Percentiles rank a stretch among this genome's conserved stretches.
Conservation (phyloP, 768 basidiomycete species). For the Cystobasidiopsis lactophilus region DNA sequence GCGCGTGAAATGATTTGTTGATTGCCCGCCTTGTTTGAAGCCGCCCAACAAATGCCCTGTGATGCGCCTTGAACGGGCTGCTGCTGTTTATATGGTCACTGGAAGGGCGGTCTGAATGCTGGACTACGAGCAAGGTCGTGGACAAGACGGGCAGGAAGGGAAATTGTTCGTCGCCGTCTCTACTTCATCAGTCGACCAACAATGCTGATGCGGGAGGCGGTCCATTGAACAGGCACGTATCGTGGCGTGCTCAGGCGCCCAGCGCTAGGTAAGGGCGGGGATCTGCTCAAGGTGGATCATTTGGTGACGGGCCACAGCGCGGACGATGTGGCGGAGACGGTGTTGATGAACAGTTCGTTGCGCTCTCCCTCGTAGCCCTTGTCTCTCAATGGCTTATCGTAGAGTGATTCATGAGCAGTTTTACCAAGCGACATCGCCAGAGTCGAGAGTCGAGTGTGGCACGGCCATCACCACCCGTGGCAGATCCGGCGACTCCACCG, state of each 20-base stretch:
- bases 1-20: too few species aligned
- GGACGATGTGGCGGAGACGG: conserved; percentile 96
- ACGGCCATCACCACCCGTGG: conserved; percentile 83
- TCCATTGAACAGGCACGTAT: conserved; percentile 75
- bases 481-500: conserved; percentile 36
- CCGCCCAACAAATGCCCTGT: too few species aligned
- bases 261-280: conserved; percentile 83
- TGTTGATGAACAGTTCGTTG: conserved; percentile 85
- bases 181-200: not conserved
- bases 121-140: conserved; percentile 97
- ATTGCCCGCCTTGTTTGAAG: too few species aligned
- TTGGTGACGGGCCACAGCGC: conserved; percentile 99
- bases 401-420: too few species aligned
- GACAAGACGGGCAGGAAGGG: conserved; percentile 88
- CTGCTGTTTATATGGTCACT: too few species aligned
- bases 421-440: conserved; percentile 95
- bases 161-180: conserved; percentile 57
- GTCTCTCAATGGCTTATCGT: not conserved
- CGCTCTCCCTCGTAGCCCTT: not conserved
- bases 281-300: conserved; percentile 71
- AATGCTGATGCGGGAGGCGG: not conserved
- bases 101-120: conserved; percentile 77
- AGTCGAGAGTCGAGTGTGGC: conserved; percentile 71
- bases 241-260: conserved; percentile 94
- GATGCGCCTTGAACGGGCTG: too few species aligned